Conservation (phyloP, 495 filamentous ascomycete species). For the Letharia lupina region DNA sequence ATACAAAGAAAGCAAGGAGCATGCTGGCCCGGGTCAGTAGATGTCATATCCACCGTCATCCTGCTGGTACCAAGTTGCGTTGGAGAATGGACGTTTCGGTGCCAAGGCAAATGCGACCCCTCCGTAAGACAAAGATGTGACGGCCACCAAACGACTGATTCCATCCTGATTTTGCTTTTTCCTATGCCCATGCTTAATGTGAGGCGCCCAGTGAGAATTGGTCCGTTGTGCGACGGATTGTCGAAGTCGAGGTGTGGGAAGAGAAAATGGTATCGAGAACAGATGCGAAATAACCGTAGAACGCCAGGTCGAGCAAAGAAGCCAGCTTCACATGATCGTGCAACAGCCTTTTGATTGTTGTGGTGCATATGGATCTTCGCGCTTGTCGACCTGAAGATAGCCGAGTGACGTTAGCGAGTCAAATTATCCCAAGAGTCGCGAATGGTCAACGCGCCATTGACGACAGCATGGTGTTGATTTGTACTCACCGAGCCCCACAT, state of each 20-base stretch:
- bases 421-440: constrained; percentile 2
- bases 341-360: constrained; percentile 88
- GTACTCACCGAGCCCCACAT: constrained; percentile 81
- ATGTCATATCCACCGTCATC: background rate
- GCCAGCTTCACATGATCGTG: constrained; percentile 67
- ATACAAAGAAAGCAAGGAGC: constrained; percentile 1
- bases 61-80: background rate
- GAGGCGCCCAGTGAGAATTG: constrained; percentile 1
- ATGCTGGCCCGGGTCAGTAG: background rate
- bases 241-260: background rate
- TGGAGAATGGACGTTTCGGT: background rate
- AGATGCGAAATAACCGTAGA: constrained; percentile 11
- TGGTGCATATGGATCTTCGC: constrained; percentile 93
- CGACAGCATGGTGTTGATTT: background rate
- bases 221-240: background rate
- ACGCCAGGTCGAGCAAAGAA: constrained; percentile 12
- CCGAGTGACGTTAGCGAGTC: constrained; percentile 20
- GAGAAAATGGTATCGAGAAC: constrained; percentile 8
- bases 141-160: constrained; percentile 3
- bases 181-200: background rate
- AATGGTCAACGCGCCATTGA: background rate
- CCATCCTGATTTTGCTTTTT: constrained; percentile 8
- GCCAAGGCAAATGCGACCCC: background rate
- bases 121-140: background rate
- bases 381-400: constrained; percentile 23